These are phyloP conservation scores for Stemphylium lycopersici DNA, from an alignment of 2,329 filamentous ascomycete genomes.

Conservation along the genomic window DNA sequence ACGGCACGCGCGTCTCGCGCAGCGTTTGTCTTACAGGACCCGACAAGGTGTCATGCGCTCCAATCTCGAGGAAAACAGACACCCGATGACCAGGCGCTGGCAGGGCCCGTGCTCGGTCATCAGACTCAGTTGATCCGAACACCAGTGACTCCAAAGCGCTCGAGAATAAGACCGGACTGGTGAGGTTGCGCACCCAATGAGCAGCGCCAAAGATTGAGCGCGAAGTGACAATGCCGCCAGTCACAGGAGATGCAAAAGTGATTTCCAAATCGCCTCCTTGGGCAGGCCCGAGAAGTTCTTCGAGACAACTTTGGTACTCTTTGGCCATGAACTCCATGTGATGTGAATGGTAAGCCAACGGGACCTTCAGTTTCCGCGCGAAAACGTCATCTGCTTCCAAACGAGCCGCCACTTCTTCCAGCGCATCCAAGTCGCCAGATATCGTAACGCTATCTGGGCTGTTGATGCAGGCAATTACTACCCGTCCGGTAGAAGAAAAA, in stretches of 20 bases:
- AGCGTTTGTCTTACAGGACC: constrained; percentile 49
- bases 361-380: constrained; percentile 45
- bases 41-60: constrained; percentile 50
- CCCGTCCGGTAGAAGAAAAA: too few relatives aligned
- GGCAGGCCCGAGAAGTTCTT: too few relatives aligned
- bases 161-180: constrained; percentile 24
- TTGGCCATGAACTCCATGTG: constrained; percentile 13
- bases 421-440: constrained; percentile 49
- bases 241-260: too few relatives aligned
- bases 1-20: constrained; percentile 2
- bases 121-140: too few relatives aligned
- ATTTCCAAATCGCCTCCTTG: too few relatives aligned
- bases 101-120: too few relatives aligned
- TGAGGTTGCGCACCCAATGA: constrained; percentile 32
- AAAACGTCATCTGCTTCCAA: constrained; percentile 50
- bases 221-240: too few relatives aligned
- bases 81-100: too few relatives aligned
- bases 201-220: neutral
- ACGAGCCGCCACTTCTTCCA: constrained; percentile 39
- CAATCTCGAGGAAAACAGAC: constrained; percentile 21
- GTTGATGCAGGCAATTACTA: constrained; percentile 14
- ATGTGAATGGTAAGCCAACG: constrained; percentile 54
- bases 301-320: constrained; percentile 1
- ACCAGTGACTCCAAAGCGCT: too few relatives aligned
- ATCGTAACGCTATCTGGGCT: constrained; percentile 49